Conservation (phyloP, 176 grass and related monocot genomes). For the Calamus simplicifolius region DNA sequence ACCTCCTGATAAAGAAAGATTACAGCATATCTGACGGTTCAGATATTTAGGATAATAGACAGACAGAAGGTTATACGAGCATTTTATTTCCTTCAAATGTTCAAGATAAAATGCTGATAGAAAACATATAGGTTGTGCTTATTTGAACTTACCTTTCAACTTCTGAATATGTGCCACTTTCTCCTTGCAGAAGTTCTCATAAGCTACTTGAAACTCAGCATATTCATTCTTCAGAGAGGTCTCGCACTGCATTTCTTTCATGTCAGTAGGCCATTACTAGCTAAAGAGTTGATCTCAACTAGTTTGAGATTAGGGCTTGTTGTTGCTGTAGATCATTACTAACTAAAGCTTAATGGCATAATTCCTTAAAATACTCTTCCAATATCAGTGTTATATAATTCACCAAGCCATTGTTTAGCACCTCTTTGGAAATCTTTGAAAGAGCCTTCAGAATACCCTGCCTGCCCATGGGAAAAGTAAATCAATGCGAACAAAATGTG, state of each 20-base stretch:
- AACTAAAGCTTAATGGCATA: conserved; percentile 2
- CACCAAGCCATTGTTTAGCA: conserved; percentile 16
- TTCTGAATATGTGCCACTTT: conserved; percentile 63
- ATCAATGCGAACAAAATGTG: conserved; percentile 12
- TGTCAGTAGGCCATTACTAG: conserved; percentile 12
- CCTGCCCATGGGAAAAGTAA: conserved; percentile 28
- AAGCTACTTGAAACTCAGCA: conserved; percentile 61
- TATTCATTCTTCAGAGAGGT: conserved; percentile 73
- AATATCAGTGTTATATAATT: conserved; percentile 5
- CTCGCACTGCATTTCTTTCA: conserved; percentile 59
- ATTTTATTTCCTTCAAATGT: too few relatives aligned
- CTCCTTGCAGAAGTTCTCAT: conserved; percentile 79
- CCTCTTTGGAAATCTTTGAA: conserved; percentile 85
- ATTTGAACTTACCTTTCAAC: conserved; percentile 57
- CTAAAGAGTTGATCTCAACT: background rate
- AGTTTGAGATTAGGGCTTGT: too few relatives aligned
- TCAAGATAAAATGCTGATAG: too few relatives aligned
- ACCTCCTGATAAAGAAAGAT: too few relatives aligned
- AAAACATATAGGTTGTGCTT: too few relatives aligned
- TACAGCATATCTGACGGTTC: too few relatives aligned
- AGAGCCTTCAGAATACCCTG: conserved; percentile 76
- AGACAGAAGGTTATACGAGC: too few relatives aligned
- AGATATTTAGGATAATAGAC: too few relatives aligned
- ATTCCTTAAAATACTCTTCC: too few relatives aligned
- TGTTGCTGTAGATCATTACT: conserved; percentile 4